These are phyloP conservation scores for Papiliotrema nemorosa DNA, from an alignment of 1,284 basidiomycete genomes.

Conservation along the genomic window DNA sequence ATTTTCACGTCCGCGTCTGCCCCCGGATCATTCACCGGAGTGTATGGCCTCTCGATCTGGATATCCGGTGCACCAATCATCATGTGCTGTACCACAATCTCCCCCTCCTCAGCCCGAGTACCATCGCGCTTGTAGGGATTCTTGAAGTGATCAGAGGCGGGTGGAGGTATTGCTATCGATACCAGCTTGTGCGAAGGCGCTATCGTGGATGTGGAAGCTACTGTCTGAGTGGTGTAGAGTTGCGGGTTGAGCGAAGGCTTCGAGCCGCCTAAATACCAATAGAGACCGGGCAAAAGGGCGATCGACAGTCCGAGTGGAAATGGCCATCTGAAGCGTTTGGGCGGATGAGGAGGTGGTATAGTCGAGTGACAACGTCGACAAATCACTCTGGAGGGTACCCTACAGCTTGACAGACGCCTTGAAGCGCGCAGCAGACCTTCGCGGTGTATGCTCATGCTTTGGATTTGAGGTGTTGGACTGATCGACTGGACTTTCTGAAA, in stretches of 20 bases:
- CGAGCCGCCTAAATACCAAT: conserved; percentile 17
- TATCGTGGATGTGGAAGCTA: conserved; percentile 16
- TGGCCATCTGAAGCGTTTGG: background rate
- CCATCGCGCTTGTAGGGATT: conserved; percentile 10
- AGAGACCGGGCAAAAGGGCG: conserved; percentile 18
- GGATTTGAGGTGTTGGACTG: too few relatives aligned
- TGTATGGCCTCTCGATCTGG: conserved; percentile 48
- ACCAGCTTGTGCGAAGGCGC: conserved; percentile 33
- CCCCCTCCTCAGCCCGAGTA: conserved; percentile 6
- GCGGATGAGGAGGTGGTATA: too few relatives aligned
- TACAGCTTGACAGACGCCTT: background rate
- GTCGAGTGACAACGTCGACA: too few relatives aligned
- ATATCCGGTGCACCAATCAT: conserved; percentile 45
- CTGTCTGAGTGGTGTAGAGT: conserved; percentile 35
- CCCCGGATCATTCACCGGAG: conserved; percentile 40
- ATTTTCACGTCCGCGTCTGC: conserved; percentile 33
- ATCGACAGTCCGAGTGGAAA: conserved; percentile 17
- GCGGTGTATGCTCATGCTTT: too few relatives aligned
- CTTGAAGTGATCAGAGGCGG: background rate
- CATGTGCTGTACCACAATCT: conserved; percentile 43
- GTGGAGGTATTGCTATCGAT: conserved; percentile 19
- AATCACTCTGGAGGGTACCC: background rate
- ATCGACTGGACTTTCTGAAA: too few relatives aligned
- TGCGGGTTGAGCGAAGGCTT: conserved; percentile 22
- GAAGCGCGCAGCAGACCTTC: background rate